phyloP scores from a whole-genome alignment of 495 filamentous ascomycete species.

The Aspergillus incahuasiensis region DNA sequence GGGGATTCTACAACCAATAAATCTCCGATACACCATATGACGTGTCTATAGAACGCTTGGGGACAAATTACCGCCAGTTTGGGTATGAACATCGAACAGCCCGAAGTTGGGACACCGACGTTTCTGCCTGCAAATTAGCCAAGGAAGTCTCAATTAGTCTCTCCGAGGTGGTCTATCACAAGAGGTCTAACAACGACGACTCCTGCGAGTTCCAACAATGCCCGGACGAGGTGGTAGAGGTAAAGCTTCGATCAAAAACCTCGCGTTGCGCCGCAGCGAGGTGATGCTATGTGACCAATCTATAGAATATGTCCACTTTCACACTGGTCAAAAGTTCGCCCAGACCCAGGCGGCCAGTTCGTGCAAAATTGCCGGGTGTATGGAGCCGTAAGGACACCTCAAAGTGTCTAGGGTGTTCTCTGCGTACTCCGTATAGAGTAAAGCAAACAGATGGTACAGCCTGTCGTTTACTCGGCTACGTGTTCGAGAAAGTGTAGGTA shows the following conservation, averaged over 20 bases:
- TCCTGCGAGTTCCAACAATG: not conserved
- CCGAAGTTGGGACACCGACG: not conserved
- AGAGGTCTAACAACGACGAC: not conserved
- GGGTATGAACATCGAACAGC: not conserved
- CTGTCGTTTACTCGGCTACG: not conserved
- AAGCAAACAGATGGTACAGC: not conserved
- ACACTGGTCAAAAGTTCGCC: not conserved
- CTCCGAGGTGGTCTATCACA: not conserved
- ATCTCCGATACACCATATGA: conserved; percentile 19
- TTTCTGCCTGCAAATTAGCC: not conserved
- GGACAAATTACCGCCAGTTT: not conserved
- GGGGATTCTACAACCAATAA: conserved; percentile 9
- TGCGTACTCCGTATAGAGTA: not conserved
- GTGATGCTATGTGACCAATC: conserved; percentile 17
- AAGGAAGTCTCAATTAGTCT: not conserved
- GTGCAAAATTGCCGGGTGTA: not conserved
- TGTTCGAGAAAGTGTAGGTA: not conserved
- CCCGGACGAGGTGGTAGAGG: not conserved
- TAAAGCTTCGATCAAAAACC: not conserved
- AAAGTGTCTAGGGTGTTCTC: not conserved
- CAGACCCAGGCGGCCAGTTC: not conserved
- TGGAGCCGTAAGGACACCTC: not conserved
- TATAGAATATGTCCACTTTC: conserved; percentile 13
- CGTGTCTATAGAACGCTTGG: conserved; percentile 12
- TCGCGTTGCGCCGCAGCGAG: not conserved